phyloP scores from a whole-genome alignment of 768 basidiomycete species.

The Tulasnella sp. region DNA sequence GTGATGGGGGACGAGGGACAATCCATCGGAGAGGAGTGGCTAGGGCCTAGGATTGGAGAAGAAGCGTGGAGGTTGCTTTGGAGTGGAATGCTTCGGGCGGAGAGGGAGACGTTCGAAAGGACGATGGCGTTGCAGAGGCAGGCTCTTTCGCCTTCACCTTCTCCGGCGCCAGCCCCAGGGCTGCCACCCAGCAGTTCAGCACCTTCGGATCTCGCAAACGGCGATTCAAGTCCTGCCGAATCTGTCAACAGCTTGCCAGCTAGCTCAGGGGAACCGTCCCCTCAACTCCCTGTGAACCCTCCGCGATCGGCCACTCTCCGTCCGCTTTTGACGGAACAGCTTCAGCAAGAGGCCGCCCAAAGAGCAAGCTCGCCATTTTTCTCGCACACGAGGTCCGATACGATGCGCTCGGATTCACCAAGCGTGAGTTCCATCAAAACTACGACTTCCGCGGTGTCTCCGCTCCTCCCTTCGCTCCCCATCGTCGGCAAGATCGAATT shows the following conservation, averaged over 20 bases:
- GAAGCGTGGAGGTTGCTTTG: conserved; percentile 88
- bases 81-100: conserved; percentile 35
- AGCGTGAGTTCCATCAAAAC: conserved; percentile 11
- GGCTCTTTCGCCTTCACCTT: conserved; percentile 24
- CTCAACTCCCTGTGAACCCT: not conserved
- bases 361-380: not conserved
- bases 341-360: not conserved
- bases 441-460: conserved; percentile 41
- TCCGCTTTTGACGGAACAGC: not conserved
- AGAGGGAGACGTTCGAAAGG: conserved; percentile 18
- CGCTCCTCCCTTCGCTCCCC: conserved; percentile 63
- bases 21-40: conserved; percentile 39
- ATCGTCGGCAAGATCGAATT: conserved; percentile 94
- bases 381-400: conserved; percentile 15
- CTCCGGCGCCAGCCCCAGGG: conserved; percentile 22
- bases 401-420: conserved; percentile 15
- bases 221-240: conserved; percentile 7
- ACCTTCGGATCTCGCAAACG: conserved; percentile 11
- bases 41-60: conserved; percentile 77
- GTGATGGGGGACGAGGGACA: conserved; percentile 21
- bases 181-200: conserved; percentile 11
- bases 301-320: not conserved
- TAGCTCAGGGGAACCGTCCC: not conserved
- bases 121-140: conserved; percentile 13
- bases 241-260: not conserved